Evolutionary conservation across 805 yeast species (phyloP), one percentile per base, ranked within the genome.

Genomic region (Wickerhamomyces strasburgensis): DNA sequence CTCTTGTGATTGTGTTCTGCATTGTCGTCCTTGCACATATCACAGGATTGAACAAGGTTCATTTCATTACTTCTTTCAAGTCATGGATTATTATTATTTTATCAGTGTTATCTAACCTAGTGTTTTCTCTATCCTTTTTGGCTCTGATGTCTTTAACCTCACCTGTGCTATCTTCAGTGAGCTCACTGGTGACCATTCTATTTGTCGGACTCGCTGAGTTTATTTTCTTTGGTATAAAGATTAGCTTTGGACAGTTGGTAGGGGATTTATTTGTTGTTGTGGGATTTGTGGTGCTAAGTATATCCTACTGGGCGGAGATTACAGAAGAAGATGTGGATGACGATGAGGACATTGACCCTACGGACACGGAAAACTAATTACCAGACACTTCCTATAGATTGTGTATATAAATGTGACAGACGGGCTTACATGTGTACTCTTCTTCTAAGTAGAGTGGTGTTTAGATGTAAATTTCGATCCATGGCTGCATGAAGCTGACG

Each of bases 111-210:
- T 70, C 83, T 14, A 87, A 87, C 55, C 62, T 84, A 45, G 48
- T 73, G 1, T 86, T 84, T 56, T 79, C 86, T 26, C 80, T 82
- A 6, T 67, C 83, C 23, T 86, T 87, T 48, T 66, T 86, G 40
- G 72, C 87, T 2, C 62, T 86, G 45, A 84, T 86, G 84, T 80
- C 95, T 0, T 68, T 86, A 38, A 86, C 96, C 0, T 79, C 84
- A 4, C 96, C 96, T 0, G 95, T 87, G 2, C 64, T 87, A 29
- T 82, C 93, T 2, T 75, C 84, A 0, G 77, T 73, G 6, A 70
- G 81, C 24, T 74, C 87, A 0, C 62, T 86, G 40, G 68, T 86
- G 33, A 84, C 95, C 0, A 87, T 88, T 15, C 70, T 86, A 44
- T 57, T 86, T 36, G 93, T 87, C 30, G 95, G 95, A 0, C 34